phyloP scores from a whole-genome alignment of 2,329 filamentous ascomycete species.

The Fusarium hostae region DNA sequence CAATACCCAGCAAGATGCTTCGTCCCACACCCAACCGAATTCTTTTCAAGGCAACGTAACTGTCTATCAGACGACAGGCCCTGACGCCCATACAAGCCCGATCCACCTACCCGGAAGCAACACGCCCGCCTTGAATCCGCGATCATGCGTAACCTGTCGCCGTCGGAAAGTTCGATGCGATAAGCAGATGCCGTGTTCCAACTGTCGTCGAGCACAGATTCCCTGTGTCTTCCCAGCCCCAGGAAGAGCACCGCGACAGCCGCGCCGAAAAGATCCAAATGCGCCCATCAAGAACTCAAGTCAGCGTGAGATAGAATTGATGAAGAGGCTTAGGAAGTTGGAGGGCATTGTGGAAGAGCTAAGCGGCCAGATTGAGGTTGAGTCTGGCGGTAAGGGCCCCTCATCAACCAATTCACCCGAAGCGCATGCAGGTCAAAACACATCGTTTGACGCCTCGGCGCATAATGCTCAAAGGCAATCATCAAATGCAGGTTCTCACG shows the following conservation, averaged over 20 bases:
- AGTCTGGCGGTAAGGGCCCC: constrained; percentile 50
- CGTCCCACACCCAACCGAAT: constrained; percentile 26
- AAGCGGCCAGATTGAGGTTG: constrained; percentile 71
- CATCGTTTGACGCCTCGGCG: constrained; percentile 24
- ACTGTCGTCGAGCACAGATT: constrained; percentile 76
- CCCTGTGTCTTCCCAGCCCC: constrained; percentile 80
- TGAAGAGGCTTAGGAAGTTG: constrained; percentile 77
- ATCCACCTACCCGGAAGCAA: constrained; percentile 50
- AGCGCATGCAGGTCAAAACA: constrained; percentile 29
- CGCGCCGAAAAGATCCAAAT: constrained; percentile 72
- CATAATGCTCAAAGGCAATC: constrained; percentile 27
- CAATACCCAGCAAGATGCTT: constrained; percentile 35
- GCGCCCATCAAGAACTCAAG: constrained; percentile 68
- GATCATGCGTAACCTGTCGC: constrained; percentile 62
- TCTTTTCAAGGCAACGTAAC: constrained; percentile 50
- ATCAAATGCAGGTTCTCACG: constrained; percentile 31
- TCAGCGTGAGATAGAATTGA: constrained; percentile 73
- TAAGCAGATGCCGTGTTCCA: constrained; percentile 80
- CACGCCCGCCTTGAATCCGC: constrained; percentile 55
- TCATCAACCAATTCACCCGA: constrained; percentile 49
- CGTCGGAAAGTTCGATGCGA: constrained; percentile 79
- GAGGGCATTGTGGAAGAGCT: constrained; percentile 80
- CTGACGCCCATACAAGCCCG: constrained; percentile 52
- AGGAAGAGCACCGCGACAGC: constrained; percentile 75
- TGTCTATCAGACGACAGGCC: constrained; percentile 54